Conservation (phyloP, 768 basidiomycete genomes). For the Calocybe gangraenosa region DNA sequence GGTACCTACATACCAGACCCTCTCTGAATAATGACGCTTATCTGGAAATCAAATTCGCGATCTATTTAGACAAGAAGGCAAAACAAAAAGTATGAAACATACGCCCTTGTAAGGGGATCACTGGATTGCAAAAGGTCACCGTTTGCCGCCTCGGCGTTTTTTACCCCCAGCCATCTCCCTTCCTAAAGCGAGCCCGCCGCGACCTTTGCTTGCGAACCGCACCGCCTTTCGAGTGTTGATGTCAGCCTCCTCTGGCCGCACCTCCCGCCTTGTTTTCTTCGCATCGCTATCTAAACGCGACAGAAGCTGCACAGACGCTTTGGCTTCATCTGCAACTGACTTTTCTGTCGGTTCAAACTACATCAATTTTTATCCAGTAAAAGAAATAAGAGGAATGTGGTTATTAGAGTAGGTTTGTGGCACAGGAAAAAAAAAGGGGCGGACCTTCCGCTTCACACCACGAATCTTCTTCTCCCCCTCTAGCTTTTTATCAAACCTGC, state of each 20-base stretch:
- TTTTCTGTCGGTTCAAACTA: slow-evolving; percentile 86
- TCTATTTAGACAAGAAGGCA: too few relatives aligned
- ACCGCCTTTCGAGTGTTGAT: slow-evolving; percentile 91
- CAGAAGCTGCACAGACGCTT: slow-evolving; percentile 69
- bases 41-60: too few relatives aligned
- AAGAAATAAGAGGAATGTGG: not conserved
- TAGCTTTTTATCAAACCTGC: slow-evolving; percentile 85
- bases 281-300: slow-evolving; percentile 69
- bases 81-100: too few relatives aligned
- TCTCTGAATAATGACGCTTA: too few relatives aligned
- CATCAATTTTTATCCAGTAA: not conserved
- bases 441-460: slow-evolving; percentile 90
- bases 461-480: slow-evolving; percentile 88
- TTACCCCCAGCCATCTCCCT: slow-evolving; percentile 30
- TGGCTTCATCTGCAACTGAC: slow-evolving; percentile 62
- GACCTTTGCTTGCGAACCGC: slow-evolving; percentile 65
- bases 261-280: slow-evolving; percentile 54
- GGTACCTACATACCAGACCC: too few relatives aligned
- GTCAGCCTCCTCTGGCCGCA: slow-evolving; percentile 45
- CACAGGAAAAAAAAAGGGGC: slow-evolving; percentile 11
- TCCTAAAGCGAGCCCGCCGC: slow-evolving; percentile 57
- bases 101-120: slow-evolving; percentile 8
- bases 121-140: slow-evolving; percentile 14
- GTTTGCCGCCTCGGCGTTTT: slow-evolving; percentile 21
- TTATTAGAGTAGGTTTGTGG: not conserved